Evolutionary conservation across 139 green algal genomes (phyloP), one percentile per base, ranked within the genome.

Genomic region (Penium margaritaceum): DNA sequence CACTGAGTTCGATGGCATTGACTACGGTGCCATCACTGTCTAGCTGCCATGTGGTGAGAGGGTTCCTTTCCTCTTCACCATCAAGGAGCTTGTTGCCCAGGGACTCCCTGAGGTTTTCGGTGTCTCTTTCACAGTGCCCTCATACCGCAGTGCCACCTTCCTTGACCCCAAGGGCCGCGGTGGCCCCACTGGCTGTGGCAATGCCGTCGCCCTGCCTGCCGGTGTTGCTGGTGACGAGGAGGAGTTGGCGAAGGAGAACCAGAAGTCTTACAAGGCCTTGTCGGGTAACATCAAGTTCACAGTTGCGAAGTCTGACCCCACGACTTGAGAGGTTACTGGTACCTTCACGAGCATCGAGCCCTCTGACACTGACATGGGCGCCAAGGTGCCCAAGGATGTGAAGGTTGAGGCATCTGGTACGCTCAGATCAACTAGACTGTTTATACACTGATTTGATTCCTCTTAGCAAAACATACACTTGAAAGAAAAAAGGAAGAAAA

Each of bases 151-250:
- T 41, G 89, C 91, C 6, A 89, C 94, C 73, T 99, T 99, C 94
- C 89, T 99, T 38, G 94, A 99, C 94, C 94, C 94, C 81, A 99
- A 99, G 92, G 93, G 93, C 78, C 89, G 93, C 37, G 93, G 93
- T 89, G 93, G 88, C 46, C 88, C 93, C 60, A 93, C 89, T 63
- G 93, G 93, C 55, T 97, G 97, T 73, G 93, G 97, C 84, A 96
- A 87, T 70, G 93, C 93, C 29, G 90, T 97, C 32, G 93, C 92
- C 14, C 89, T 98, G 77, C 93, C 93, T 24, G 92, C 89, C 6
- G 68, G 68, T 21, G 68, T 61, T 34, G 69, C 69, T 7, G 78
- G 83, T 69, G 90, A 95, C 77, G 76, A 84, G 54, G 93, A 98
- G 61, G 89, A 97, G 84, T 83, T 95, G 43, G 54, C 70, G 39